Percentiles rank a stretch among this genome's conserved stretches.
phyloP scores from a whole-genome alignment of 139 green algal genomes.

The Marvania coccoides region DNA sequence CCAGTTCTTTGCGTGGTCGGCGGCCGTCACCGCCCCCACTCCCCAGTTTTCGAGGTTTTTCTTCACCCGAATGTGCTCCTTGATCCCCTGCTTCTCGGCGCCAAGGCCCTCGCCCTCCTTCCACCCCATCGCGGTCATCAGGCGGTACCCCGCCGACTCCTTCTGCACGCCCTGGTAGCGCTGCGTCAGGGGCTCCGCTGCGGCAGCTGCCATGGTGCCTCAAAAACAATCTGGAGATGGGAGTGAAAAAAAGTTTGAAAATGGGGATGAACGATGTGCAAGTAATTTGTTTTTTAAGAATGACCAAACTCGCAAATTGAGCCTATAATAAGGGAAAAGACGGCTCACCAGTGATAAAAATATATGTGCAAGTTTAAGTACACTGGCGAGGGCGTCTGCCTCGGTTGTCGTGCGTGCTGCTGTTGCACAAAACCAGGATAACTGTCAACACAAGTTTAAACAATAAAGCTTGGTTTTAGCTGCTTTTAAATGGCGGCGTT shows the following conservation, averaged over 20 bases:
- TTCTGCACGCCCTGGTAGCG: conserved; percentile 68
- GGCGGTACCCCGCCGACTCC: conserved; percentile 54
- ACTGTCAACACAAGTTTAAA: no score
- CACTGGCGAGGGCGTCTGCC: no score
- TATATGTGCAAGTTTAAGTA: no score
- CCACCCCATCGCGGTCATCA: conserved; percentile 74
- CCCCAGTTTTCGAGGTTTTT: conserved; percentile 75
- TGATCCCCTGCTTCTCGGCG: conserved; percentile 72
- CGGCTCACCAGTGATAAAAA: no score
- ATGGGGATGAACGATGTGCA: no score
- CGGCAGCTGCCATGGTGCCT: conserved; percentile 10
- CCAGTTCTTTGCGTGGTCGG: conserved; percentile 46
- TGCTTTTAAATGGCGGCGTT: no score
- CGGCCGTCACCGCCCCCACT: conserved; percentile 57
- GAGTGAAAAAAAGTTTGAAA: neutral
- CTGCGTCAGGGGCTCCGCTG: conserved; percentile 3
- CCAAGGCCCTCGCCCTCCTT: conserved; percentile 77
- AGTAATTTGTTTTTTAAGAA: no score
- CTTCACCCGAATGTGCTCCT: conserved; percentile 74
- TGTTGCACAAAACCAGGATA: no score
- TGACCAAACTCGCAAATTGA: no score
- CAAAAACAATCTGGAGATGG: neutral
- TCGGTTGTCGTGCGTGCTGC: no score
- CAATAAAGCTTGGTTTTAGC: no score
- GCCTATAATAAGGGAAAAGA: no score